Conservation (phyloP, 768 basidiomycete species). For the Mycena chlorophos region DNA sequence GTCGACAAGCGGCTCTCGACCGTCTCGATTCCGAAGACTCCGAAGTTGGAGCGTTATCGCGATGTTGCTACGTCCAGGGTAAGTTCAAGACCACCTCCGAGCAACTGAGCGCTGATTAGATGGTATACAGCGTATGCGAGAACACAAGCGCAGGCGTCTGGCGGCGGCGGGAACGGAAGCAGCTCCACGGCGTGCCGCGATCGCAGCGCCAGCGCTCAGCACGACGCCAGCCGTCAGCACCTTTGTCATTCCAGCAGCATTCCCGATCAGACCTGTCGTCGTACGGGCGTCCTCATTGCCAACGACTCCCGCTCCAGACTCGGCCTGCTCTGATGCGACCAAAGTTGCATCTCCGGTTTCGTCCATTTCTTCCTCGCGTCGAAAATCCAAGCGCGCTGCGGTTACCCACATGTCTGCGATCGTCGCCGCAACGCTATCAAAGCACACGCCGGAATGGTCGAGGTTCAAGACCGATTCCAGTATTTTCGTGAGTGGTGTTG, state of each 20-base stretch:
- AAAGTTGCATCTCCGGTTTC: not conserved
- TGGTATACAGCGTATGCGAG: conserved; percentile 14
- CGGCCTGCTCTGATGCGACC: not conserved
- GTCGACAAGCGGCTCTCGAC: conserved; percentile 11
- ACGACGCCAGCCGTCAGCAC: not conserved
- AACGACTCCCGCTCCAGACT: not conserved
- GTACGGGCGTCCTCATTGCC: not conserved
- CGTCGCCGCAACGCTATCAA: conserved; percentile 21
- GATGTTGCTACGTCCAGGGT: conserved; percentile 19
- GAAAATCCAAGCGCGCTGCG: conserved; percentile 9
- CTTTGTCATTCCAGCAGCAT: not conserved
- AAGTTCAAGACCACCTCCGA: not conserved
- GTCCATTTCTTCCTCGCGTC: not conserved
- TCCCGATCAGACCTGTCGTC: not conserved
- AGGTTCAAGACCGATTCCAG: conserved; percentile 23
- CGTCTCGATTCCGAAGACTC: conserved; percentile 12
- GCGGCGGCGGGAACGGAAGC: not conserved
- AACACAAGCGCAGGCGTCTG: conserved; percentile 10
- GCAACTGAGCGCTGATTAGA: conserved; percentile 1
- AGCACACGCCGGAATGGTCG: conserved; percentile 13
- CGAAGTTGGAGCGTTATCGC: conserved; percentile 16
- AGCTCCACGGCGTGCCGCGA: not conserved
- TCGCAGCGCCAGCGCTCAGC: not conserved
- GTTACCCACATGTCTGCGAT: conserved; percentile 20
- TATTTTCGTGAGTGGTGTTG: conserved; percentile 14